A percentile compares a stretch with the other conserved stretches of the same genome.
These are phyloP conservation scores for Spathaspora arborariae DNA, from an alignment of 805 yeast species.

Conservation along the genomic window DNA sequence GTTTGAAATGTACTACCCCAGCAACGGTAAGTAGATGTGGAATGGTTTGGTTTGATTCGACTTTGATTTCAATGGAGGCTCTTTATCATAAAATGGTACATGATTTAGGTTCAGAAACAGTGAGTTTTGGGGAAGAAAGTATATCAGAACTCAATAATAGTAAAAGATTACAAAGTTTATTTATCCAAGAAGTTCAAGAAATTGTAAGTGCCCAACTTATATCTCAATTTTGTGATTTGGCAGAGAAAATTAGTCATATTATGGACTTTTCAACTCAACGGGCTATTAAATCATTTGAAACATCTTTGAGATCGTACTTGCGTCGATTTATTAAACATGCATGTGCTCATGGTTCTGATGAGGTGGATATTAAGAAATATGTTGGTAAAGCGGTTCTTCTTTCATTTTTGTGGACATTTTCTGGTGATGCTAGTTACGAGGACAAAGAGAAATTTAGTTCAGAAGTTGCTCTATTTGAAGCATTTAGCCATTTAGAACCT, in stretches of 20 bases:
- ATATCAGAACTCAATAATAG: conserved; percentile 4
- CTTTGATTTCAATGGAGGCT: conserved; percentile 16
- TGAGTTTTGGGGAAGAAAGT: conserved; percentile 9
- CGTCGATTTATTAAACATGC: conserved; percentile 13
- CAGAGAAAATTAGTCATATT: conserved; percentile 40
- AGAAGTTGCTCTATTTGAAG: conserved; percentile 17
- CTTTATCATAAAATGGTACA: conserved; percentile 13
- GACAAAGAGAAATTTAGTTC: conserved; percentile 39
- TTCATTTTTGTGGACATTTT: conserved; percentile 58
- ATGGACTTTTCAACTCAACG: conserved; percentile 45
- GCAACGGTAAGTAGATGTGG: conserved; percentile 95
- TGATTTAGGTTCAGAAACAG: conserved; percentile 13
- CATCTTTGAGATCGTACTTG: conserved; percentile 36
- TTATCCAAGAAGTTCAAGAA: conserved; percentile 8
- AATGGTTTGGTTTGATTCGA: conserved; percentile 65
- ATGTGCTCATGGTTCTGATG: conserved; percentile 8
- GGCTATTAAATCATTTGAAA: conserved; percentile 34
- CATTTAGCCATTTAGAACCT: conserved; percentile 11
- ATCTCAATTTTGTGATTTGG: conserved; percentile 16
- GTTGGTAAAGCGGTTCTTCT: conserved; percentile 30
- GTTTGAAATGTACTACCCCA: conserved; percentile 65
- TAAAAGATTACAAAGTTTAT: conserved; percentile 9
- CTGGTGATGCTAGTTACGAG: conserved; percentile 48
- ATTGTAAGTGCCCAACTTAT: conserved; percentile 10
- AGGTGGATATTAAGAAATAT: conserved; percentile 24